These are phyloP conservation scores for Neophaeococcomyces mojaviensis DNA, from an alignment of 2,329 filamentous ascomycete species.

Conservation along the genomic window DNA sequence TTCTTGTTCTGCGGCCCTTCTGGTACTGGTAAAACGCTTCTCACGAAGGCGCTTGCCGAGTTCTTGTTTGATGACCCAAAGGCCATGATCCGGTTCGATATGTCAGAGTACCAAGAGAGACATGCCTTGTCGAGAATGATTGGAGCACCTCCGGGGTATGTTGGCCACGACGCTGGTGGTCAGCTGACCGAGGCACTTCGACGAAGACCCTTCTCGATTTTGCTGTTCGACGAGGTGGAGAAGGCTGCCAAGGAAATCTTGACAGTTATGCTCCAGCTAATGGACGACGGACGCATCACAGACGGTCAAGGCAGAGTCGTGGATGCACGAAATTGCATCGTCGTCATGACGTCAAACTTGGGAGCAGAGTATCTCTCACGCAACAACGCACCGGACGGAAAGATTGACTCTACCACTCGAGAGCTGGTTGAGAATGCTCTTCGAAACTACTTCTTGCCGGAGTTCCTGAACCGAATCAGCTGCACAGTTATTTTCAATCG, in stretches of 20 bases:
- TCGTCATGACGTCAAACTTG: constrained; percentile 98
- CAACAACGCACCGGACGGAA: constrained; percentile 68
- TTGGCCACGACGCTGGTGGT: constrained; percentile 90
- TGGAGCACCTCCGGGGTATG: constrained; percentile 90
- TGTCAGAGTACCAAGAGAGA: constrained; percentile 98
- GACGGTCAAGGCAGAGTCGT: constrained; percentile 93
- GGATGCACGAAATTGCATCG: constrained; percentile 95
- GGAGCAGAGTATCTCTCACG: constrained; percentile 89
- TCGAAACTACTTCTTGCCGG: constrained; percentile 92
- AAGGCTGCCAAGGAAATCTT: constrained; percentile 97
- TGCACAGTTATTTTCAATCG: constrained; percentile 98
- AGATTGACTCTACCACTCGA: constrained; percentile 74
- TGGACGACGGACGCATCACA: constrained; percentile 98
- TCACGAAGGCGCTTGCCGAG: constrained; percentile 94
- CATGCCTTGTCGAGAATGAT: constrained; percentile 97
- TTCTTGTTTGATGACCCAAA: constrained; percentile 97
- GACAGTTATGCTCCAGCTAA: constrained; percentile 95
- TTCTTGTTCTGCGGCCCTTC: constrained; percentile 99
- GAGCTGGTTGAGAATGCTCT: constrained; percentile 88
- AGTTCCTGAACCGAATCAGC: constrained; percentile 97
- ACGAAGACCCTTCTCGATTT: constrained; percentile 91
- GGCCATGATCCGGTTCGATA: constrained; percentile 97
- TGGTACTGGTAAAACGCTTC: constrained; percentile 92
- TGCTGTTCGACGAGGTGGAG: constrained; percentile 96
- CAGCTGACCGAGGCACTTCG: constrained; percentile 93